A percentile compares a stretch with the other conserved stretches of the same genome.
phyloP scores from a whole-genome alignment of 306 rosid genomes.

The Quercus suber region DNA sequence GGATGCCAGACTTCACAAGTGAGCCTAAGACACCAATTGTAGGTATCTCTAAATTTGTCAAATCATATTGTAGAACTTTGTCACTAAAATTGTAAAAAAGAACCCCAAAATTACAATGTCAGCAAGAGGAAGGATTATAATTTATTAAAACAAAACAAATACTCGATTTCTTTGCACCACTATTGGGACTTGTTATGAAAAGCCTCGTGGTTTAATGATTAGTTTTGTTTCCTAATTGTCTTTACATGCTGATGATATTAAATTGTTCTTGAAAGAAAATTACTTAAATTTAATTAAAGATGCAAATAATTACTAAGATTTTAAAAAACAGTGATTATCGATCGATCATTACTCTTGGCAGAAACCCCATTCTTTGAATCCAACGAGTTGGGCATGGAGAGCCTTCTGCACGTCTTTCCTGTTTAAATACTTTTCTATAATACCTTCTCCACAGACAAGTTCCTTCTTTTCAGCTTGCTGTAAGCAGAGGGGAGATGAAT shows the following conservation, averaged over 20 bases:
- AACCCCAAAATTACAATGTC: too few relatives aligned
- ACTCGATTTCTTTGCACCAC: too few relatives aligned
- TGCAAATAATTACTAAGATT: background rate
- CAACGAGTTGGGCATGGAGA: background rate
- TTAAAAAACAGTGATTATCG: background rate
- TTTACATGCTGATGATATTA: too few relatives aligned
- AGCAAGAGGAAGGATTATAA: too few relatives aligned
- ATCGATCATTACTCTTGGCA: background rate
- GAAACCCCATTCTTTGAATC: background rate
- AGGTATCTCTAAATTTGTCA: slow-evolving; percentile 35
- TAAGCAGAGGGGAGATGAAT: background rate
- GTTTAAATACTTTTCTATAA: background rate
- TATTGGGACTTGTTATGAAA: too few relatives aligned
- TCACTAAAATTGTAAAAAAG: background rate
- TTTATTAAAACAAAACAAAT: too few relatives aligned
- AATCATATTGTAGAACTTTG: slow-evolving; percentile 36
- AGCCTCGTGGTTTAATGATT: too few relatives aligned
- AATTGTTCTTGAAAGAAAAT: background rate
- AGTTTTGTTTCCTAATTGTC: too few relatives aligned
- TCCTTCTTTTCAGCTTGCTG: background rate
- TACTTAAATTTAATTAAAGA: background rate
- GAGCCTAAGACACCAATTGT: slow-evolving; percentile 31
- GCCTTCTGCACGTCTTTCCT: slow-evolving; percentile 3
- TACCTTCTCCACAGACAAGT: background rate
- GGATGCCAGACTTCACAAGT: slow-evolving; percentile 42